Evolutionary conservation across 805 yeast species (phyloP).

Genomic region (Pichia nanzhaoensis): DNA sequence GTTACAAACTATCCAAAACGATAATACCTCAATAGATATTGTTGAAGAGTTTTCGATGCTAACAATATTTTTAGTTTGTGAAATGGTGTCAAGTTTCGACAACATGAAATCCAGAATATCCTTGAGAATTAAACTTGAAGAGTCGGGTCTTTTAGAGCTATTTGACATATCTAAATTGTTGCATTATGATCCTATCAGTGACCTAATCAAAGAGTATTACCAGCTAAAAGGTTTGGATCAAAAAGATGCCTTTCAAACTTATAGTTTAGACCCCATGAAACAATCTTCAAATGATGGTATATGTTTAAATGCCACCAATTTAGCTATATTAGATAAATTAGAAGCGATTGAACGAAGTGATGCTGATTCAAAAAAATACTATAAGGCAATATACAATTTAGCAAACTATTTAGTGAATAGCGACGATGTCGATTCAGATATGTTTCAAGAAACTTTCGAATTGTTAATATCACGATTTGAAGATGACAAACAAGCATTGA

Average conservation of each 20-base stretch:
- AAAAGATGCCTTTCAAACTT: constrained; percentile 21
- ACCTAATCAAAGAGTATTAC: constrained; percentile 58
- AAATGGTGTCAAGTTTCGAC: constrained; percentile 44
- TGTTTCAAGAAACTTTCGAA: background rate
- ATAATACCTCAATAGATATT: background rate
- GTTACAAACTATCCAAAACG: background rate
- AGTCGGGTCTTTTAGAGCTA: constrained; percentile 49
- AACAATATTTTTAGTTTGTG: constrained; percentile 63
- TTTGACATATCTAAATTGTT: constrained; percentile 46
- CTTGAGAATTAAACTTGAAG: constrained; percentile 52
- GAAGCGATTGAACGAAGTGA: background rate
- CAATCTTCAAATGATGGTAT: background rate
- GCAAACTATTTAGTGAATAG: background rate
- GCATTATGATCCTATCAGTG: constrained; percentile 51
- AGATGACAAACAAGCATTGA: background rate
- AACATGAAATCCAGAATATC: constrained; percentile 39
- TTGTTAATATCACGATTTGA: background rate
- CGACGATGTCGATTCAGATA: background rate
- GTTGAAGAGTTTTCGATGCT: constrained; percentile 57
- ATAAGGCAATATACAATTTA: background rate
- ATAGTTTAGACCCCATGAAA: background rate
- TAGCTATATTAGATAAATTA: background rate
- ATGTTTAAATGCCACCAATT: background rate
- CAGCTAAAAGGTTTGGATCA: constrained; percentile 51
- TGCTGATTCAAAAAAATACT: background rate